phyloP scores from a whole-genome alignment of 176 grass and related monocot genomes.

The Triticum turgidum region DNA sequence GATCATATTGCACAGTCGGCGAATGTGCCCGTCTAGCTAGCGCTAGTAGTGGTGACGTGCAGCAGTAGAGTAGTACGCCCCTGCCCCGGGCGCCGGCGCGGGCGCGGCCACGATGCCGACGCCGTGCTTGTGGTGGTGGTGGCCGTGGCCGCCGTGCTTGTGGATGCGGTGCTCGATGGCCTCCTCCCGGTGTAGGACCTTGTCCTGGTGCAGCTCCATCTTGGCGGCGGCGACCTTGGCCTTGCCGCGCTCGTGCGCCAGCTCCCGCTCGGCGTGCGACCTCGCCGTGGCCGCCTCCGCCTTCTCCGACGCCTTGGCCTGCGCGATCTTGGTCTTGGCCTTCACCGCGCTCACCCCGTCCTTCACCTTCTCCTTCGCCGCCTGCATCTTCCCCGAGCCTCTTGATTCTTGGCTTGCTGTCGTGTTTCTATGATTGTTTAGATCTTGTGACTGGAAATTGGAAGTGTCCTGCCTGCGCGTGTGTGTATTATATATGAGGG shows the following conservation, averaged over 20 bases:
- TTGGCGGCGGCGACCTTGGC: slow-evolving; percentile 58
- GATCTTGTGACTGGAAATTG: not conserved
- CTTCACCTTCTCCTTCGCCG: slow-evolving; percentile 50
- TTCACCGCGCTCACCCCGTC: slow-evolving; percentile 43
- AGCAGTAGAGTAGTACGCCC: not conserved
- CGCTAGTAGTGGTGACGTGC: not conserved
- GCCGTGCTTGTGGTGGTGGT: not conserved
- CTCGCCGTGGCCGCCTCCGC: slow-evolving; percentile 42
- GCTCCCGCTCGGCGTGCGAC: slow-evolving; percentile 37
- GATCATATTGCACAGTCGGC: too few species aligned
- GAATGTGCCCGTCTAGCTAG: too few species aligned
- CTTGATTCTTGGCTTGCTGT: too few species aligned
- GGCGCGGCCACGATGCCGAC: not conserved
- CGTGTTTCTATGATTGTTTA: too few species aligned
- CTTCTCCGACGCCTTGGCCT: slow-evolving; percentile 50
- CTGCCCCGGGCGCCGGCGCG: not conserved
- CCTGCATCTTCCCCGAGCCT: not conserved
- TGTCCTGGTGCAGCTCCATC: slow-evolving; percentile 44
- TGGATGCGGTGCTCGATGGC: not conserved
- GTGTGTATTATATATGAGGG: not conserved
- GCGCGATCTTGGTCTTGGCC: slow-evolving; percentile 44
- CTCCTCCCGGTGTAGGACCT: not conserved
- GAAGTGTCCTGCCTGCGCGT: not conserved
- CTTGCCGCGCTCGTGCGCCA: slow-evolving; percentile 56
- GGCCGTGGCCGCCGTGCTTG: not conserved